Evolutionary conservation across 306 rosid species (phyloP).

Genomic region (Sophora flavescens): DNA sequence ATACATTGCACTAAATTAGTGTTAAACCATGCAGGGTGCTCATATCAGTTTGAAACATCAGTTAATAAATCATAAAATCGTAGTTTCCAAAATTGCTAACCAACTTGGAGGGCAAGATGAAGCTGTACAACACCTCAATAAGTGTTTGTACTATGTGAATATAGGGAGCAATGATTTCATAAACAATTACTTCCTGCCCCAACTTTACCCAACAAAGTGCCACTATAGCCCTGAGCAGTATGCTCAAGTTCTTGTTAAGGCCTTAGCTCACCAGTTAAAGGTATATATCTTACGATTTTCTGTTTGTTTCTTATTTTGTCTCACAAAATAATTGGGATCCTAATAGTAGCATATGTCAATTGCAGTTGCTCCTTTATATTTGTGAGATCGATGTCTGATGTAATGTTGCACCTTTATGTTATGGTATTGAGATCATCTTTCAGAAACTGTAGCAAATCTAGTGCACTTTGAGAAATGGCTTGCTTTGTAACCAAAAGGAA

Average conservation of each 20-base stretch:
- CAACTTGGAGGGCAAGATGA: conserved; percentile 2
- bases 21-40: conserved; percentile 48
- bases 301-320: neutral
- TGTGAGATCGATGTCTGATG: too few relatives aligned
- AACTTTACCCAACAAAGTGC: conserved; percentile 35
- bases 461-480: too few relatives aligned
- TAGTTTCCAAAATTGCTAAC: neutral
- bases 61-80: conserved; percentile 31
- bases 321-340: neutral
- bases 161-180: conserved; percentile 65
- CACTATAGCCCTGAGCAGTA: conserved; percentile 40
- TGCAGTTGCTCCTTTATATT: too few relatives aligned
- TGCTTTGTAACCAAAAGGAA: too few relatives aligned
- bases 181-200: conserved; percentile 60
- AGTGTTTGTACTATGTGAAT: conserved; percentile 58
- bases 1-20: neutral
- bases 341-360: too few relatives aligned
- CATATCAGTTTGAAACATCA: conserved; percentile 43
- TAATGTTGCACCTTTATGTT: too few relatives aligned
- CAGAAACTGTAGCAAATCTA: too few relatives aligned
- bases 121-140: conserved; percentile 17
- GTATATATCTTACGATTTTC: conserved; percentile 32
- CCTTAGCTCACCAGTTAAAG: conserved; percentile 34
- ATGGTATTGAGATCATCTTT: too few relatives aligned
- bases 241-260: conserved; percentile 44